Evolutionary conservation across 352 stramenopile genomes (phyloP), one percentile per base, ranked within the genome.

Genomic region (Hyphochytrium catenoides): DNA sequence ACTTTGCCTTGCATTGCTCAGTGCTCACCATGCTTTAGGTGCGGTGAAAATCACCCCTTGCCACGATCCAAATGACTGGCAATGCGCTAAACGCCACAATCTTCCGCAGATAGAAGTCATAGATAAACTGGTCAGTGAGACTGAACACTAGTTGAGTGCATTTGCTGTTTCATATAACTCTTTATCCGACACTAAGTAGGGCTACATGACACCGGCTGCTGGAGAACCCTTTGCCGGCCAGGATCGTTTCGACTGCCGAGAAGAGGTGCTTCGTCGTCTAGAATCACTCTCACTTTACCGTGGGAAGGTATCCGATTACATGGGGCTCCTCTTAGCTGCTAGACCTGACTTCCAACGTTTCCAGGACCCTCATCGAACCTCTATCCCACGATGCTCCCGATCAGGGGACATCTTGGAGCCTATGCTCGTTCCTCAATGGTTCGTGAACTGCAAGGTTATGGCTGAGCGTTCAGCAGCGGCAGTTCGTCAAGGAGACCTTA

Each of bases 21-120:
- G 12, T 48, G 9, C 30, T 11, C 26, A 11, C 7, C 15, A 16
- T 33, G 16, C 31, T 26, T 2, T 12, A 4, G 17, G 64, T 46
- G 69, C 77, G 23, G 65, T 83, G 12, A 81, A 88, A 60, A 87
- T 99, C 30, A 99, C 92, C n/a, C 92, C 92, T 2, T 89, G 90
- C 8, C 92, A 99, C 48, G 91, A 99, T 53, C 78, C 86, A 2
- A 98, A 98, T 44, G 92, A 99, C 65, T 98, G 96, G 58, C 87
- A 96, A 48, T 98, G 88, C 49, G 91, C 87, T 9, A 75, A 87
- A 49, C 62, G 91, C 15, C 84, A 98, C 44, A 60, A 70, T 25
- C 62, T 99, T n/a, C 49, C 59, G 1, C 53, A 76, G 37, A 47
- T 60, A 20, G 49, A 72, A 20, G 54, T 85, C 20, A 78, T 85